phyloP scores from a whole-genome alignment of 345 rosid species.

The Theobroma cacao region DNA sequence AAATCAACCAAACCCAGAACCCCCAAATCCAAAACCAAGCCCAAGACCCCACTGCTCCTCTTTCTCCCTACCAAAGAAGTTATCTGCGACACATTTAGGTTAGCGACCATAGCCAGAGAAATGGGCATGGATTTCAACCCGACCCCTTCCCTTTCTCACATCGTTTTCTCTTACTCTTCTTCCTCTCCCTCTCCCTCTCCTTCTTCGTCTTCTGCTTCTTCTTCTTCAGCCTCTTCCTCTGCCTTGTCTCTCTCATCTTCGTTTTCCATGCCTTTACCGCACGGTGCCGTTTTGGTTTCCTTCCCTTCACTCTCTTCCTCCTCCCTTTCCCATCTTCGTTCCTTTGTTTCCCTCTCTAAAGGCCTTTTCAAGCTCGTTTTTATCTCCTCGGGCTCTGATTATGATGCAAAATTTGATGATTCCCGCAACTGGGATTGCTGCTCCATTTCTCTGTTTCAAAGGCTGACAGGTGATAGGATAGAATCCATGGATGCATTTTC shows the following conservation, averaged over 20 bases:
- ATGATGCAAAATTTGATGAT: slow-evolving; percentile 3
- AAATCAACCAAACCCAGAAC: slow-evolving; percentile 24
- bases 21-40: slow-evolving; percentile 4
- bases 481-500: slow-evolving; percentile 63
- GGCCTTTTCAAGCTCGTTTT: slow-evolving; percentile 65
- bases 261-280: slow-evolving; percentile 46
- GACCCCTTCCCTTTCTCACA: slow-evolving; percentile 71
- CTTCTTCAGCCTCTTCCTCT: slow-evolving; percentile 27
- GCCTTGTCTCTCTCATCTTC: slow-evolving; percentile 42
- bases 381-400: slow-evolving; percentile 10
- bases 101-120: slow-evolving; percentile 63
- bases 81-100: slow-evolving; percentile 50
- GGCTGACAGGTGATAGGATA: slow-evolving; percentile 42
- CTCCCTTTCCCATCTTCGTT: slow-evolving; percentile 53
- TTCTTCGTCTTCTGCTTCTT: slow-evolving; percentile 14
- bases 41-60: slow-evolving; percentile 49
- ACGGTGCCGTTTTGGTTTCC: slow-evolving; percentile 55
- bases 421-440: slow-evolving; percentile 65
- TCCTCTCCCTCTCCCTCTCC: slow-evolving; percentile 21
- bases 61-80: slow-evolving; percentile 56
- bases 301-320: slow-evolving; percentile 64
- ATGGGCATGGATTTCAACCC: slow-evolving; percentile 75
- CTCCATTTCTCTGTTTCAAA: slow-evolving; percentile 57
- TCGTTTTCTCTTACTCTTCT: slow-evolving; percentile 61
- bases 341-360: slow-evolving; percentile 62